phyloP scores from a whole-genome alignment of 2,329 filamentous ascomycete genomes.

The Esteya vermicola region DNA sequence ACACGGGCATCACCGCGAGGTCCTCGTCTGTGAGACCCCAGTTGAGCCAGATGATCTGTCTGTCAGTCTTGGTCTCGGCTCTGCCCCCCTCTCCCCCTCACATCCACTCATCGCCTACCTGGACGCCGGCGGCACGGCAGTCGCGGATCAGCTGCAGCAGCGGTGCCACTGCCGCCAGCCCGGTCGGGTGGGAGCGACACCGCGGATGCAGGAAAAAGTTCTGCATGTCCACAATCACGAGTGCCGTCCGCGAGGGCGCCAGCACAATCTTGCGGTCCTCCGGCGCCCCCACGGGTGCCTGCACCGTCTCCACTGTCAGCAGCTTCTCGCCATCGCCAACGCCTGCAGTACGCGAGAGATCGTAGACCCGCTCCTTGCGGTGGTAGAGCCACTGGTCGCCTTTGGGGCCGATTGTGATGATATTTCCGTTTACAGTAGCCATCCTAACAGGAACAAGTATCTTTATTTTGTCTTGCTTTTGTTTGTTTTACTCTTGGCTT shows the following conservation, averaged over 20 bases:
- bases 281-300: constrained; percentile 25
- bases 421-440: constrained; percentile 1
- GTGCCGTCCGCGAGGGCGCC: constrained; percentile 26
- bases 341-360: too few relatives aligned
- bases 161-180: constrained; percentile 24
- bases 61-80: not conserved
- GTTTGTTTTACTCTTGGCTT: not conserved
- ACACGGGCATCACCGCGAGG: constrained; percentile 32
- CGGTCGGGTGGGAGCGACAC: constrained; percentile 26
- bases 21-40: constrained; percentile 43
- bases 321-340: constrained; percentile 12
- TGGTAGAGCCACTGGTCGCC: constrained; percentile 19
- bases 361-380: constrained; percentile 14
- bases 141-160: constrained; percentile 25
- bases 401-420: constrained; percentile 15
- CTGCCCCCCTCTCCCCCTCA: not conserved
- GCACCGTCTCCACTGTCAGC: constrained; percentile 22
- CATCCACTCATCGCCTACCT: constrained; percentile 16
- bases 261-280: constrained; percentile 40
- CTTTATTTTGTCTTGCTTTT: not conserved
- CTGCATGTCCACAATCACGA: constrained; percentile 31
- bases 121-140: constrained; percentile 33
- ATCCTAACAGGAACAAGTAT: too few relatives aligned
- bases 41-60: constrained; percentile 26
- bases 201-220: constrained; percentile 35